Percentiles rank a stretch among this genome's conserved stretches.
phyloP scores from a whole-genome alignment of 2,329 filamentous ascomycete species.

The Curvularia hawaiiensis region DNA sequence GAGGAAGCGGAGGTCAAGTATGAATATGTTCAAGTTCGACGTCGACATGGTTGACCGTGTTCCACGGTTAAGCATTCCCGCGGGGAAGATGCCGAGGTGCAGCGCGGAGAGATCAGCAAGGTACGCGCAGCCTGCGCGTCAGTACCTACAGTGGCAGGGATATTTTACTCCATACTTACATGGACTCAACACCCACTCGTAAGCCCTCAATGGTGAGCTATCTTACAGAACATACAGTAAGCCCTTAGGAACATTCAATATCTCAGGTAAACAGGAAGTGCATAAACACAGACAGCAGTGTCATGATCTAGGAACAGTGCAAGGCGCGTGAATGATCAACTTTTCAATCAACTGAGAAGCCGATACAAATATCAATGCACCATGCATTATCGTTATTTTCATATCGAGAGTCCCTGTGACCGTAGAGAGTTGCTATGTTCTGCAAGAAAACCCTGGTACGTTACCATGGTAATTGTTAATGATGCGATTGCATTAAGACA shows the following conservation, averaged over 20 bases:
- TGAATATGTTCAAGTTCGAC: constrained; percentile 27
- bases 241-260: neutral
- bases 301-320: neutral
- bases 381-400: neutral
- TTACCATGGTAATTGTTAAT: too few relatives aligned
- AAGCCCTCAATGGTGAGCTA: neutral
- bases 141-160: neutral
- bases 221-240: neutral
- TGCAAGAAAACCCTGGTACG: too few relatives aligned
- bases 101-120: constrained; percentile 5
- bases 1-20: neutral
- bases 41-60: constrained; percentile 34
- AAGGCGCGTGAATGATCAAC: neutral
- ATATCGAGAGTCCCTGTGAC: neutral
- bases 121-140: neutral
- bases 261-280: neutral
- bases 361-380: neutral
- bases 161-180: neutral
- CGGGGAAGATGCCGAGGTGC: constrained; percentile 43
- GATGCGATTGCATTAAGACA: too few relatives aligned
- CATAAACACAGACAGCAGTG: neutral
- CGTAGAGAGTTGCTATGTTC: neutral
- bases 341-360: neutral
- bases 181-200: neutral
- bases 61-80: constrained; percentile 41